These are phyloP conservation scores for Aspergillus sp. DNA, from an alignment of 2,329 filamentous ascomycete species.

Conservation along the genomic window DNA sequence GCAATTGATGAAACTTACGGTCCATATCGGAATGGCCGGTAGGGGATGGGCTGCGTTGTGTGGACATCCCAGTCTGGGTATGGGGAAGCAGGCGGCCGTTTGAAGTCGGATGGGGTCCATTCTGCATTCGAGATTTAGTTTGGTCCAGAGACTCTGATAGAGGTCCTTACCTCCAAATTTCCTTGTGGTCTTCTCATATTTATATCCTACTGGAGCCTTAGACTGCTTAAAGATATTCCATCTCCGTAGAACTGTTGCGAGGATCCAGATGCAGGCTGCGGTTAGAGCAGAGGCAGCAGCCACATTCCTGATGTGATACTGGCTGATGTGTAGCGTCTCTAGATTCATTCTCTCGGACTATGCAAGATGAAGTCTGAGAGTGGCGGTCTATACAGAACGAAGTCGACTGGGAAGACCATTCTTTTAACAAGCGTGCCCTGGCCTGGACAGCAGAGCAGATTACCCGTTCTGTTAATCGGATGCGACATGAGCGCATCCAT, in stretches of 20 bases:
- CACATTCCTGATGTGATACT: slow-evolving; percentile 28
- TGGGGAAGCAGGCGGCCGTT: slow-evolving; percentile 61
- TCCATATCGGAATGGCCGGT: slow-evolving; percentile 77
- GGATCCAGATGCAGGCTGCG: slow-evolving; percentile 36
- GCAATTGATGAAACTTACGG: slow-evolving; percentile 51
- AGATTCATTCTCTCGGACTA: slow-evolving; percentile 13
- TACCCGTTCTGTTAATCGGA: slow-evolving; percentile 35
- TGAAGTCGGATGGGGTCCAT: slow-evolving; percentile 65
- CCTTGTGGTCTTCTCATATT: slow-evolving; percentile 42
- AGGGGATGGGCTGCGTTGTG: slow-evolving; percentile 73
- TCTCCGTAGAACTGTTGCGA: slow-evolving; percentile 29
- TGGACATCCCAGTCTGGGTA: slow-evolving; percentile 72
- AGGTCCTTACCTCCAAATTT: slow-evolving; percentile 52
- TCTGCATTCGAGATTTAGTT: slow-evolving; percentile 34
- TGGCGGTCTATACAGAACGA: not conserved
- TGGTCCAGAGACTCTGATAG: not conserved
- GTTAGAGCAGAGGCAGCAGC: slow-evolving; percentile 38
- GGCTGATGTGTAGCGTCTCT: slow-evolving; percentile 5
- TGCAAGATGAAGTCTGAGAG: not conserved
- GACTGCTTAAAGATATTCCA: slow-evolving; percentile 29
- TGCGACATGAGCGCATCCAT: slow-evolving; percentile 26
- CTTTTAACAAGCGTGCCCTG: slow-evolving; percentile 4
- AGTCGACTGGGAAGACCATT: not conserved
- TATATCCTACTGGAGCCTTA: slow-evolving; percentile 34
- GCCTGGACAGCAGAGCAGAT: slow-evolving; percentile 5